Evolutionary conservation across 73 alveolate species (phyloP).

Genomic region (Paramecium bursaria): DNA sequence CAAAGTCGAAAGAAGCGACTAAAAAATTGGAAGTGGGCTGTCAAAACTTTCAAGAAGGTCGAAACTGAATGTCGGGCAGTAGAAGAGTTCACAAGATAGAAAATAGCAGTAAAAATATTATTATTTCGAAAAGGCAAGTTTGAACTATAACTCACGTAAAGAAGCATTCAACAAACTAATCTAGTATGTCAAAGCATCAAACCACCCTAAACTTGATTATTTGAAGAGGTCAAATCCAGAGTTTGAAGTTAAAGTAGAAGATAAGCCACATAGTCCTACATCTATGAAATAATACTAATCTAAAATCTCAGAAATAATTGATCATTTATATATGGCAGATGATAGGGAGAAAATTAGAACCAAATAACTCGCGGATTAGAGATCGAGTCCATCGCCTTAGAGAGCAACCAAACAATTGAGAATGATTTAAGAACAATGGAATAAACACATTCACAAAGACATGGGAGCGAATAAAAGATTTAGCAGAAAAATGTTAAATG

Average conservation of each 20-base stretch:
- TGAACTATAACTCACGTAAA: constrained; percentile 31
- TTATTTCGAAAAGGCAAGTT: no score
- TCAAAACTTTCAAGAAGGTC: constrained; percentile 28
- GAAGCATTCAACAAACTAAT: constrained; percentile 51
- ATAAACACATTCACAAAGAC: constrained; percentile 11
- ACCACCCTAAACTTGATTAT: constrained; percentile 18
- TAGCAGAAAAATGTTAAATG: constrained; percentile 9
- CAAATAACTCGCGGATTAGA: not conserved
- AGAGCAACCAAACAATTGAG: constrained; percentile 12
- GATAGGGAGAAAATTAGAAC: constrained; percentile 51
- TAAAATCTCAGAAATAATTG: not conserved
- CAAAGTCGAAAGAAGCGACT: constrained; percentile 22
- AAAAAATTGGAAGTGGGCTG: constrained; percentile 14
- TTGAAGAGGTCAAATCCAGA: constrained; percentile 8
- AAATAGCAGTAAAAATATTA: not conserved
- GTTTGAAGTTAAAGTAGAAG: constrained; percentile 33
- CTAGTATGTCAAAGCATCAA: not conserved
- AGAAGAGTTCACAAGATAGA: constrained; percentile 15
- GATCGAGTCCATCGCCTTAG: not conserved
- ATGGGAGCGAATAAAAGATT: constrained; percentile 43
- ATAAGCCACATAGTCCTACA: not conserved
- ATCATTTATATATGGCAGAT: constrained; percentile 20
- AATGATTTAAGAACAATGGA: constrained; percentile 27
- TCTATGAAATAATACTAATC: not conserved
- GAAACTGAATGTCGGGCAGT: constrained; percentile 50